Conservation (phyloP, 257 asterid species). For the Ligustrum vulgare region DNA sequence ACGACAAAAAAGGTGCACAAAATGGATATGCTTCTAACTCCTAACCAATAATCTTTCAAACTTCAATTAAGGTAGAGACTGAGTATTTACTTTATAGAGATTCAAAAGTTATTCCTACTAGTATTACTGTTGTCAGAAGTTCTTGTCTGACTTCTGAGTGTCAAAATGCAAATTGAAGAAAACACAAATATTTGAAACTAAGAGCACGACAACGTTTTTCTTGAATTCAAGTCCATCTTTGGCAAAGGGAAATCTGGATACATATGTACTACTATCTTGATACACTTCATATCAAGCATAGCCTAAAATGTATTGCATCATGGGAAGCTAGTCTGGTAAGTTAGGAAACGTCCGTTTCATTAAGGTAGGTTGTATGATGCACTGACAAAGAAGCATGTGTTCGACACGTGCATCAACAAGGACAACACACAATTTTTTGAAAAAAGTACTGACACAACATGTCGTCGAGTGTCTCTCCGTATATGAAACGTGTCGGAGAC, state of each 20-base stretch:
- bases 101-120: neutral
- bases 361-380: too few species aligned
- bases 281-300: neutral
- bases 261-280: constrained; percentile 1
- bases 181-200: constrained; percentile 2
- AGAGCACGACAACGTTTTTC: neutral
- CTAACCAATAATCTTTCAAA: neutral
- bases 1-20: neutral
- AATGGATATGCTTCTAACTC: neutral
- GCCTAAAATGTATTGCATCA: neutral
- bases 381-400: too few species aligned
- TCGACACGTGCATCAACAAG: too few species aligned
- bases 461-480: too few species aligned
- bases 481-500: too few species aligned
- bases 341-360: neutral
- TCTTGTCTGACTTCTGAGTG: constrained; percentile 1
- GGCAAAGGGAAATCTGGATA: neutral
- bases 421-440: too few species aligned
- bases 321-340: neutral
- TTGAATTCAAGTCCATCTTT: neutral
- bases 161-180: neutral
- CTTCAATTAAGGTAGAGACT: neutral
- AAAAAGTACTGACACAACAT: too few species aligned
- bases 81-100: neutral
- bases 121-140: neutral